These are phyloP conservation scores for Setaria viridis DNA, from an alignment of 202 grass and related monocot species.

Conservation along the genomic window DNA sequence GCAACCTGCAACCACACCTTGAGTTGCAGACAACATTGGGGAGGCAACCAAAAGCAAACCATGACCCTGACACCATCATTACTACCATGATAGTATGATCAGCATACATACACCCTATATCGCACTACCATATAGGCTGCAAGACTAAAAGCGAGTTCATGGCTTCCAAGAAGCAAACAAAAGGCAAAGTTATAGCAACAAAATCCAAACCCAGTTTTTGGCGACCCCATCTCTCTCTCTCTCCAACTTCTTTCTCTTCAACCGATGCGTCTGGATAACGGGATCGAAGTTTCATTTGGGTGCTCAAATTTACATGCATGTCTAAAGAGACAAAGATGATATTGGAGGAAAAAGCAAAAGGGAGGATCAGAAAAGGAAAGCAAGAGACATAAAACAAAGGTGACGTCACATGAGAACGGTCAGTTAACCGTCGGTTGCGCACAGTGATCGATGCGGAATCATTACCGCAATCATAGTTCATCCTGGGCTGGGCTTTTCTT, in stretches of 20 bases:
- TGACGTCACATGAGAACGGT: conserved; percentile 57
- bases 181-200: conserved; percentile 57
- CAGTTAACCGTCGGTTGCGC: conserved; percentile 53
- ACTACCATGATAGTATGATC: conserved; percentile 53
- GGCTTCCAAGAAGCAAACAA: conserved; percentile 65
- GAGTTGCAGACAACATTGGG: conserved; percentile 33
- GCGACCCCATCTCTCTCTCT: background rate
- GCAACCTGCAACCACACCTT: conserved; percentile 42
- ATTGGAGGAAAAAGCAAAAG: conserved; percentile 48
- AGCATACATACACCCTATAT: conserved; percentile 38
- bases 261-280: conserved; percentile 52
- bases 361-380: conserved; percentile 38
- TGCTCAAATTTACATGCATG: conserved; percentile 49
- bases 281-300: conserved; percentile 53
- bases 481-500: background rate
- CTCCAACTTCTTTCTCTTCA: conserved; percentile 51
- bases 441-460: conserved; percentile 45
- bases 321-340: conserved; percentile 69
- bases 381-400: conserved; percentile 54
- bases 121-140: conserved; percentile 9
- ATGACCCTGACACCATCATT: conserved; percentile 57
- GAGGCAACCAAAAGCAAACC: conserved; percentile 43
- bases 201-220: conserved; percentile 46
- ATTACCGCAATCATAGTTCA: conserved; percentile 46
- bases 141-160: conserved; percentile 45